Evolutionary conservation across 495 filamentous ascomycete genomes (phyloP), one percentile per base, ranked within the genome.

Genomic region (Xylaria palmicola): DNA sequence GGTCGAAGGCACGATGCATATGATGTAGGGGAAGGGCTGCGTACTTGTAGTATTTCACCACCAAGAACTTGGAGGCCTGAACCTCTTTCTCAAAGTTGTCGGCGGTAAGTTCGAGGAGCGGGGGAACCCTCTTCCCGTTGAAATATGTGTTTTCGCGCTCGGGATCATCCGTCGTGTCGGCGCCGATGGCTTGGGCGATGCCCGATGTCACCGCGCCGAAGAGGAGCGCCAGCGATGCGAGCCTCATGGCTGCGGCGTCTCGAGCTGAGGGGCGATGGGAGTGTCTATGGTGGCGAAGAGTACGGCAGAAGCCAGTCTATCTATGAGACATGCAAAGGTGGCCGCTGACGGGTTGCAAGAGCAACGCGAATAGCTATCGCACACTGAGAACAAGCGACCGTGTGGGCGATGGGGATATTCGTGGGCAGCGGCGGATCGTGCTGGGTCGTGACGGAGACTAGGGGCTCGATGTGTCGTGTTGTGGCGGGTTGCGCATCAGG

Each of bases 121-220:
- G 87, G 22, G 92, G 92, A 12, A 96, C 91, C 61, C 83, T 79
- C 37, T 90, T 78, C 49, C 83, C 88, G 77, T 97, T 94, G 79
- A 96, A 97, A 22, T 82, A 80, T 17, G 90, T 92, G 43, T 73
- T 72, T 63, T 77, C 69, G 17, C 54, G 60, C 19, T 70, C 60
- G 34, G 59, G 56, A 41, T 72, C 70, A 17, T 75, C 62, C 20
- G 20, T 64, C 40, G 60, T 69, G 12, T 72, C 75, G 5, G 75
- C 70, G 43, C 66, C 70, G 44, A 72, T 69, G 49, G 67, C 66
- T 60, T 70, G 60, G 60, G 69, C 76, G 26, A 65, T 60, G 9
- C 70, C 72, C 39, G 76, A 61, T 27, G 67, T 67, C 49, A 74
- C 77, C 32, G 75, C 73, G 68, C 76, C 69, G 56, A 79, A 56